A percentile compares a stretch with the other conserved stretches of the same genome.
These are phyloP conservation scores for Plectosphaerella cucumerina DNA, from an alignment of 2,329 filamentous ascomycete genomes.

Conservation along the genomic window DNA sequence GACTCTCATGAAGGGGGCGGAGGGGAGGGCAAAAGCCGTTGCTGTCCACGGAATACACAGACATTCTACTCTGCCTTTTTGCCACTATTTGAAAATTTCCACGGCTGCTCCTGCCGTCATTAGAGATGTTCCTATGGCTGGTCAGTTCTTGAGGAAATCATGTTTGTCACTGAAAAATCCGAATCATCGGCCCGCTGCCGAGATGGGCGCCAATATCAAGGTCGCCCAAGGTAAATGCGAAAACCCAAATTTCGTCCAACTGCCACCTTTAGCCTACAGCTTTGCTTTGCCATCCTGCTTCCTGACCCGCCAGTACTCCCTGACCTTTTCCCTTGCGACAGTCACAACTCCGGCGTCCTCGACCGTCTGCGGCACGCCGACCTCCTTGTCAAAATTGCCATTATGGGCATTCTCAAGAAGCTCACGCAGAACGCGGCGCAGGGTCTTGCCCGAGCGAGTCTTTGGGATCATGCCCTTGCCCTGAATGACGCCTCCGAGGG, in stretches of 20 bases:
- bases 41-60: neutral
- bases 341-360: constrained; percentile 75
- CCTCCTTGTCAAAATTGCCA: constrained; percentile 66
- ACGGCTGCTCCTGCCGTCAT: too few species aligned
- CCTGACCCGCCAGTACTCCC: constrained; percentile 66
- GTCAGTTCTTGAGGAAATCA: too few species aligned
- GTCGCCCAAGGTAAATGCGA: neutral
- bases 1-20: neutral
- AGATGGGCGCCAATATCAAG: neutral
- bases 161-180: too few species aligned
- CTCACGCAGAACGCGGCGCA: constrained; percentile 77
- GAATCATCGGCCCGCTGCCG: too few species aligned
- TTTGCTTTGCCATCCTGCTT: constrained; percentile 44
- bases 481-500: constrained; percentile 79
- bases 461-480: constrained; percentile 86
- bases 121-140: too few species aligned
- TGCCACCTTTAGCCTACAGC: constrained; percentile 29
- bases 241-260: neutral
- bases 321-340: constrained; percentile 66
- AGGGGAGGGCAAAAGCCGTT: neutral
- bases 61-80: too few species aligned
- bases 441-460: constrained; percentile 87
- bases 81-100: neutral
- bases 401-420: constrained; percentile 77
- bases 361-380: constrained; percentile 77